Evolutionary conservation across 805 yeast genomes (phyloP), one percentile per base, ranked within the genome.

Genomic region (Komagataella ulmi): DNA sequence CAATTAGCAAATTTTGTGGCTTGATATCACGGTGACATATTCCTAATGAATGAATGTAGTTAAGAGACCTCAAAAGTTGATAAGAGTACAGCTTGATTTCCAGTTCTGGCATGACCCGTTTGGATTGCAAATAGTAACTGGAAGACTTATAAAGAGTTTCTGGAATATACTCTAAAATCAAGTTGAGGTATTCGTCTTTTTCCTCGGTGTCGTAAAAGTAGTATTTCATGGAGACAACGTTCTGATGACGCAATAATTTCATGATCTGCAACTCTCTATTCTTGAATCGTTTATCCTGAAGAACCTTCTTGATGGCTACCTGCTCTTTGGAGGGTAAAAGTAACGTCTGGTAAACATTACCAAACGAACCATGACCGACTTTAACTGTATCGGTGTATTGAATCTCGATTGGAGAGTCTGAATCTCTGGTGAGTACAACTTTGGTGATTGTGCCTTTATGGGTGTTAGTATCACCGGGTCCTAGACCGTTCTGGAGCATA

Each of bases 331-430:
- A 75, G 17, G 91, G 89, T 54, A 78, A 62, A 45, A 93, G 72
- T 54, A 79, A 81, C 6, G 96, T 88, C 58, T 88, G 93, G 64
- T 88, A 89, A n/a, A 93, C 99, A 40, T 89, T 90, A 2, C 99
- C 99, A 70, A 93, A 93, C n/a, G 98, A 90, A 8, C 99, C 99
- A 67, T 88, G 95, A n/a, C 99, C 99, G 46, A 91, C 93, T 76
- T 90, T 89, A 58, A 87, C 85, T 45, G 87, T 79, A 60, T 84
- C 88, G 17, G 90, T 84, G 69, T 87, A 88, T 49, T 82, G 79
- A 52, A 91, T 77, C 50, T 78, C 76, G 40, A 10, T 30, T 10
- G 40, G 40, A 14, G 40, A 8, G 40, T 30, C 40, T 30, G 40
- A 30, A 30, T 30, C 40, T 8, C 40, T 30, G 40, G 14, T 14